phyloP scores from a whole-genome alignment of 140 eudicot genomes.

The Flaveria floridana region DNA sequence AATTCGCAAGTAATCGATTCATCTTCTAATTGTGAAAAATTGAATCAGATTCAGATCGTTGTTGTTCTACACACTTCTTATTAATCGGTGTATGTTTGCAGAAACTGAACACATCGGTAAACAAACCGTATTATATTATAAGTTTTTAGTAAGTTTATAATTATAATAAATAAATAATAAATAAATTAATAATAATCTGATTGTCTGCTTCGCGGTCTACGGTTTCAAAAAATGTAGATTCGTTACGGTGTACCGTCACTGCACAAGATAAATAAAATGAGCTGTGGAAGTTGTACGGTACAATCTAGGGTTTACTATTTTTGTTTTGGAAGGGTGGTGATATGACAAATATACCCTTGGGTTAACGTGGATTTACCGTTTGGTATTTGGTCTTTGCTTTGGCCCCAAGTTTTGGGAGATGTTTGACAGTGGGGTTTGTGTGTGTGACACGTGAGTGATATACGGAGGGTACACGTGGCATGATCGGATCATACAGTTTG shows the following conservation, averaged over 20 bases:
- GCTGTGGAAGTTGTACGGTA: constrained; percentile 15
- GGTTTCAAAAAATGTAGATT: neutral
- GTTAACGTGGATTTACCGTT: neutral
- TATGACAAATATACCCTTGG: constrained; percentile 22
- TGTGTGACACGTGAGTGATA: neutral
- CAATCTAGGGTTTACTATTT: neutral
- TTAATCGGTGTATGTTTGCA: neutral
- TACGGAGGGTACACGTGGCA: constrained; percentile 34
- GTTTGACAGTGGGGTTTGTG: constrained; percentile 24
- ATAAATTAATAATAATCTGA: neutral
- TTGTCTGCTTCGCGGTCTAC: constrained; percentile 29
- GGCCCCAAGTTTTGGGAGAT: constrained; percentile 31
- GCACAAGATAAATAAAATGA: neutral
- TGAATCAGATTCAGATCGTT: constrained; percentile 19
- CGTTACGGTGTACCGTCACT: constrained; percentile 8
- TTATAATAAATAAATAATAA: too few species aligned
- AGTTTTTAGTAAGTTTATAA: too few species aligned
- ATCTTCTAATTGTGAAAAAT: constrained; percentile 27
- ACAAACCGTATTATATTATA: neutral
- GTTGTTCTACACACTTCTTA: constrained; percentile 15
- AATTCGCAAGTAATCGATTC: constrained; percentile 52
- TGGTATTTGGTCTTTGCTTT: neutral
- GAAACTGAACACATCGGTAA: constrained; percentile 17
- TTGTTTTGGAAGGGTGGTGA: neutral
- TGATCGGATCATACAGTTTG: neutral